Evolutionary conservation across 768 basidiomycete genomes (phyloP).

Genomic region (Lactarius quietus): DNA sequence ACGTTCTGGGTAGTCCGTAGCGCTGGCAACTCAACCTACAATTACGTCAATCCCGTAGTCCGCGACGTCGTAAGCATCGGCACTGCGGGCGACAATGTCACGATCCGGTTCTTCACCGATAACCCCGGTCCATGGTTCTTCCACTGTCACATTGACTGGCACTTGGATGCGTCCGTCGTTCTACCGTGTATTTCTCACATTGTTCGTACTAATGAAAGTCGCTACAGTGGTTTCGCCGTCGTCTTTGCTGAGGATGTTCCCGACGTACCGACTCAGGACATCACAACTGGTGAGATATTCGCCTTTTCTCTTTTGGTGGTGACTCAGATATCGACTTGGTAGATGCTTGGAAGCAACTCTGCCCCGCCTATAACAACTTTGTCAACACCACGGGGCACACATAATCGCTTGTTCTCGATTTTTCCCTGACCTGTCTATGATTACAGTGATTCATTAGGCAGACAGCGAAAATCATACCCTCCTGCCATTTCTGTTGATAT

Average conservation of each 20-base stretch:
- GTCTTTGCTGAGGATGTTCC: constrained; percentile 21
- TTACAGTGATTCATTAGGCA: neutral
- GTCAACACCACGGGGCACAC: neutral
- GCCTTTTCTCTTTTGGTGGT: neutral
- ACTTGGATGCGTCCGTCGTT: constrained; percentile 44
- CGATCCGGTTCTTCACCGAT: constrained; percentile 32
- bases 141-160: constrained; percentile 35
- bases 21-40: constrained; percentile 24
- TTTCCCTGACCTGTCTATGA: too few relatives aligned
- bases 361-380: constrained; percentile 12
- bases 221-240: constrained; percentile 11
- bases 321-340: neutral
- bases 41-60: constrained; percentile 21
- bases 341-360: constrained; percentile 10
- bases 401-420: neutral
- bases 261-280: neutral
- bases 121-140: constrained; percentile 32
- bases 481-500: neutral
- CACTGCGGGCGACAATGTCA: constrained; percentile 12
- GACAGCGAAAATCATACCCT: neutral
- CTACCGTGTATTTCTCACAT: constrained; percentile 39
- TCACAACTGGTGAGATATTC: neutral
- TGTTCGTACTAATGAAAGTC: neutral
- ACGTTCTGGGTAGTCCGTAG: constrained; percentile 26
- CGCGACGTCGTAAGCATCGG: constrained; percentile 26